Conservation (phyloP, 2,329 filamentous ascomycete genomes). For the Hymenoscyphus infarciens region DNA sequence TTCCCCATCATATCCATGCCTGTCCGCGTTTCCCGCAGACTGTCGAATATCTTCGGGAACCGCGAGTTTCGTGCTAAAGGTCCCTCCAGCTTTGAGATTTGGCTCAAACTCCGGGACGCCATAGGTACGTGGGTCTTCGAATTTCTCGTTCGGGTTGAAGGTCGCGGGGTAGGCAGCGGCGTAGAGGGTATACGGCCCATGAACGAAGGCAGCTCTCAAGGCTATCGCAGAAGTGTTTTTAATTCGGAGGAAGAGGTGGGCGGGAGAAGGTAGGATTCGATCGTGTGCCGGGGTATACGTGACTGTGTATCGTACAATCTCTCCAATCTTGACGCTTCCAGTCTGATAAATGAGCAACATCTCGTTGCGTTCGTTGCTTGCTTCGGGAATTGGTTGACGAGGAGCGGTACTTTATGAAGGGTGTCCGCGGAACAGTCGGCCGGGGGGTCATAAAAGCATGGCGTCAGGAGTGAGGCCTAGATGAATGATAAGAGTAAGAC, state of each 20-base stretch:
- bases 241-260: conserved; percentile 77
- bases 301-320: conserved; percentile 86
- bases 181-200: conserved; percentile 90
- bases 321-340: conserved; percentile 89
- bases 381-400: neutral
- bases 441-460: conserved; percentile 7
- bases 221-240: conserved; percentile 90
- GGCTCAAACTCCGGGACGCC: conserved; percentile 90
- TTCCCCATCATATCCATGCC: conserved; percentile 40
- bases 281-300: conserved; percentile 89
- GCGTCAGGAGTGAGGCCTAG: neutral
- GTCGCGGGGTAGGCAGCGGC: conserved; percentile 79
- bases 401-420: neutral
- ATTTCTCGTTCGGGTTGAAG: conserved; percentile 80
- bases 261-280: conserved; percentile 82
- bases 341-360: conserved; percentile 93
- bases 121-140: conserved; percentile 64
- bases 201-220: conserved; percentile 89
- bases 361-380: conserved; percentile 20
- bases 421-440: neutral
- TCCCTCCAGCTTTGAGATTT: conserved; percentile 89
- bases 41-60: conserved; percentile 77
- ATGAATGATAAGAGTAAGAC: neutral
- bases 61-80: conserved; percentile 74
- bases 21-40: conserved; percentile 49